Base-by-base conservation (phyloP, 305 asterid genomes). In the Caryopteris hybrid region DNA sequence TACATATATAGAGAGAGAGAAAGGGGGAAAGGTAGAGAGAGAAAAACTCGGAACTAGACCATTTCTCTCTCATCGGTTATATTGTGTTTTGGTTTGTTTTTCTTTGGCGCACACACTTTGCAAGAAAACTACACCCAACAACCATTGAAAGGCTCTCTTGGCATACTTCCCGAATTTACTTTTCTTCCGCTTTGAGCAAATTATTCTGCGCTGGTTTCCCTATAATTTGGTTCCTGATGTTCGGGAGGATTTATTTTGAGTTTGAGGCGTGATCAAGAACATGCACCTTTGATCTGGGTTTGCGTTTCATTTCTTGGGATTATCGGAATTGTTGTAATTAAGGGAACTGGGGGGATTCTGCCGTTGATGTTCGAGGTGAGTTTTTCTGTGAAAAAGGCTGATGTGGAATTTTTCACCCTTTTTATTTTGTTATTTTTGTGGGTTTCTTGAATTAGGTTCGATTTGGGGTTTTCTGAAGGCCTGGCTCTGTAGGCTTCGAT, bases 101-200 rank as follows among this genome's bases (percentile, higher is more conserved):
- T 50, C 70, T 73, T 74, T 61, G 64, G 76, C 65, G 78, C 80
- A 76, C 75, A 48, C 73, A 51, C 62, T 80, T 74, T 52, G 71
- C 64, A 63, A 70, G 79, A 70, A 76, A 76, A 76, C 81, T 66
- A 76, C 81, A 23, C 75, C 77, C 77, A 80, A 76, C 84, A 62
- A 74, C 83, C 63, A 61, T 54, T 59, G 69, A 67, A 69, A 72
- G 72, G 60, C 73, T 70, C 77, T 55, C 78, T 63, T 61, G 48
- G 48, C 75, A 57, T 58, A 41, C 71, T 71, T 73, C 39, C 60
- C 61, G 17, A 58, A 56, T 73, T 66, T 54, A 53, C 71, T 59
- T 70, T 68, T 67, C 78, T 61, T 73, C 60, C 33, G 46, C 50
- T 53, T 20, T 50, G 21, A 64, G 80, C 85, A 72, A 46, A 52